Evolutionary conservation across 495 filamentous ascomycete genomes (phyloP).

Genomic region (Penicillium lividum): DNA sequence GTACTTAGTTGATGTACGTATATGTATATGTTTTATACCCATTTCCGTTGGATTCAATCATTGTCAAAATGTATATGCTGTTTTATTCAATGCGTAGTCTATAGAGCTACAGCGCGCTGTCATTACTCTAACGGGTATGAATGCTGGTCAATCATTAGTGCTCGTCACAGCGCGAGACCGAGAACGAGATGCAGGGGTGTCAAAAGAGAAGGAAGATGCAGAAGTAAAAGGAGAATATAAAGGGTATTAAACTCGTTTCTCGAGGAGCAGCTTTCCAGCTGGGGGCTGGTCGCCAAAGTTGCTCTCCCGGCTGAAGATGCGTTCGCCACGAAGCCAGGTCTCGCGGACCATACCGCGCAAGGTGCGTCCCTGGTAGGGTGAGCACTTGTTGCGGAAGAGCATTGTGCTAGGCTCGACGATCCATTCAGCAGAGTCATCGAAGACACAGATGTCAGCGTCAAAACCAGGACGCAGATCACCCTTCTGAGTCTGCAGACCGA

Average conservation of each 20-base stretch:
- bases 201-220: conserved; percentile 21
- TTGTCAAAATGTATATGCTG: background rate
- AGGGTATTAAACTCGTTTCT: conserved; percentile 50
- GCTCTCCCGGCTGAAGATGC: conserved; percentile 64
- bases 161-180: conserved; percentile 22
- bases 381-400: conserved; percentile 95
- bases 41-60: conserved; percentile 15
- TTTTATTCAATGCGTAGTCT: conserved; percentile 19
- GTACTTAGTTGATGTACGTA: background rate
- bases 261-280: conserved; percentile 61
- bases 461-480: conserved; percentile 80
- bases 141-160: conserved; percentile 35
- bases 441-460: conserved; percentile 91
- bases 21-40: conserved; percentile 7
- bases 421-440: conserved; percentile 82
- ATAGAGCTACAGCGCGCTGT: conserved; percentile 30
- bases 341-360: conserved; percentile 81
- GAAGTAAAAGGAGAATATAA: conserved; percentile 13
- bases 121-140: conserved; percentile 36
- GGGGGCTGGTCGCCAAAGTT: conserved; percentile 63
- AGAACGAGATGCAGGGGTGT: conserved; percentile 19
- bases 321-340: conserved; percentile 84
- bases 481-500: conserved; percentile 81
- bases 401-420: conserved; percentile 66
- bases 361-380: conserved; percentile 82